Conservation (phyloP, 2,329 filamentous ascomycete species). For the Cladobotryum mycophilum region DNA sequence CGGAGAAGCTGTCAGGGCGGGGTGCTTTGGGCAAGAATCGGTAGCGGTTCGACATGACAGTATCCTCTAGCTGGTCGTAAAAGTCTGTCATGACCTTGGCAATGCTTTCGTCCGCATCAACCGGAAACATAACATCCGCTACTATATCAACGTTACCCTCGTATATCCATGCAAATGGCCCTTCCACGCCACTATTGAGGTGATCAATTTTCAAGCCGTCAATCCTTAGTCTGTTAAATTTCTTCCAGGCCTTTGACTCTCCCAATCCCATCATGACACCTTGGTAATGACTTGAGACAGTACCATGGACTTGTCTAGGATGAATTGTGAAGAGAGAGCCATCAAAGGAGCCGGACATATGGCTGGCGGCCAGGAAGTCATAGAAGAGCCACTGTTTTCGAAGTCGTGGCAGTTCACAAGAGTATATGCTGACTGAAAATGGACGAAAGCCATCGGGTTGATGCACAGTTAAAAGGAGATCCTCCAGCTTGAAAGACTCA, state of each 20-base stretch:
- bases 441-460: conserved; percentile 89
- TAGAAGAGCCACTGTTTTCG: conserved; percentile 98
- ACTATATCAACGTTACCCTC: conserved; percentile 96
- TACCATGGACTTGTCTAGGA: conserved; percentile 80
- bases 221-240: conserved; percentile 85
- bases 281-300: conserved; percentile 55
- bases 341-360: conserved; percentile 93
- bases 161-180: conserved; percentile 95
- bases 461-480: conserved; percentile 84
- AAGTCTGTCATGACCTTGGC: conserved; percentile 95
- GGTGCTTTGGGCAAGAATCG: conserved; percentile 47
- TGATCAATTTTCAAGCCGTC: conserved; percentile 94
- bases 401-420: conserved; percentile 85
- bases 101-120: conserved; percentile 80
- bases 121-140: conserved; percentile 89
- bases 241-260: conserved; percentile 79
- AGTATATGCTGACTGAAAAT: conserved; percentile 91
- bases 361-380: conserved; percentile 90
- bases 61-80: conserved; percentile 91
- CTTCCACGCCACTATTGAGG: conserved; percentile 85
- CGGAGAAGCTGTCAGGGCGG: conserved; percentile 28
- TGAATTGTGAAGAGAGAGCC: conserved; percentile 97
- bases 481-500: conserved; percentile 92
- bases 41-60: conserved; percentile 73
- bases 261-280: conserved; percentile 50